These are phyloP conservation scores for Podospora pseudocomata DNA, from an alignment of 495 filamentous ascomycete species.

Conservation along the genomic window DNA sequence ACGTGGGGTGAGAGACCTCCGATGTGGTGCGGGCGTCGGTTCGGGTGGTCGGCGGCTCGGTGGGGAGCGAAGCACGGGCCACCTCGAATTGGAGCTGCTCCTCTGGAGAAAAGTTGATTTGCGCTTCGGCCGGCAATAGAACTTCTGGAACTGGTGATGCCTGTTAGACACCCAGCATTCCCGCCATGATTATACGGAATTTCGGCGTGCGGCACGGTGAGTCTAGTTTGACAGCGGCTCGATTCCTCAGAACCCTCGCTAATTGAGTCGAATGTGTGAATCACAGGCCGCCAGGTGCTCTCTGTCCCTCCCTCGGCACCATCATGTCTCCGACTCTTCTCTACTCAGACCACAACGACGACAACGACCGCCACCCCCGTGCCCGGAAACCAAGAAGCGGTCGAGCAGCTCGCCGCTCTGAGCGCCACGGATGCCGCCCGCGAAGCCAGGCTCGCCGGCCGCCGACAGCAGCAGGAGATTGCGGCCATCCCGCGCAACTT, in stretches of 20 bases:
- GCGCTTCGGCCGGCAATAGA: slow-evolving; percentile 7
- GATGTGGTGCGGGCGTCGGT: slow-evolving; percentile 4
- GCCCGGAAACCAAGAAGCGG: not conserved
- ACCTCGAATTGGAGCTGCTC: slow-evolving; percentile 12
- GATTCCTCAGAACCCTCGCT: not conserved
- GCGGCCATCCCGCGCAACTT: slow-evolving; percentile 34
- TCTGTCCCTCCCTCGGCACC: slow-evolving; percentile 32
- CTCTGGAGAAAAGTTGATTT: slow-evolving; percentile 31
- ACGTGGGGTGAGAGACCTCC: not conserved
- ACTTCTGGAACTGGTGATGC: slow-evolving; percentile 6
- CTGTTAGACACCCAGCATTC: slow-evolving; percentile 18
- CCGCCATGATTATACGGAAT: slow-evolving; percentile 52
- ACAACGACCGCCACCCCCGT: slow-evolving; percentile 17
- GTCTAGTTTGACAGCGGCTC: not conserved
- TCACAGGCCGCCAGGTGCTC: slow-evolving; percentile 45
- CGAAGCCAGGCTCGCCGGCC: slow-evolving; percentile 7
- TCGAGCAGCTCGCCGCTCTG: not conserved
- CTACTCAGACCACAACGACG: slow-evolving; percentile 8
- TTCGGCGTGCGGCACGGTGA: slow-evolving; percentile 48
- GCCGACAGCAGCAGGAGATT: slow-evolving; percentile 19
- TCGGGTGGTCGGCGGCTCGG: not conserved
- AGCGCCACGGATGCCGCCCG: slow-evolving; percentile 7
- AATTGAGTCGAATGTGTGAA: slow-evolving; percentile 19
- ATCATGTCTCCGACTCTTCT: slow-evolving; percentile 38
- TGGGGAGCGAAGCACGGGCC: slow-evolving; percentile 23